Evolutionary conservation across 1,284 basidiomycete genomes (phyloP).

Genomic region (Cutaneotrichosporon curvatum): DNA sequence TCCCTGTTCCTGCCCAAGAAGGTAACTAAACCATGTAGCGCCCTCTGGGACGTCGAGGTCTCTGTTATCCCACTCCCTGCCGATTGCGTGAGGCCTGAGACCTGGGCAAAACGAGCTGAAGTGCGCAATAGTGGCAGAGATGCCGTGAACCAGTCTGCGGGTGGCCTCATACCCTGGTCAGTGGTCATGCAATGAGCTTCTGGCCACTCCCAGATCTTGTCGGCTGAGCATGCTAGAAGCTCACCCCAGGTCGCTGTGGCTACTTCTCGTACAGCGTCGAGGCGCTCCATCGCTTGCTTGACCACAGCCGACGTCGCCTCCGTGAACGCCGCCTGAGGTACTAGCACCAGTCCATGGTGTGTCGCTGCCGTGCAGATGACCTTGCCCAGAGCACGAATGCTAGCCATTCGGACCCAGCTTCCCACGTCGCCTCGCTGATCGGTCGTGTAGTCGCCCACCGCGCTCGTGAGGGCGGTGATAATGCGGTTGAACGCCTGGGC

Average conservation of each 20-base stretch:
- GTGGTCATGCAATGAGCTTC: slow-evolving; percentile 4
- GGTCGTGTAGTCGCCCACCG: slow-evolving; percentile 79
- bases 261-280: slow-evolving; percentile 79
- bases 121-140: slow-evolving; percentile 9
- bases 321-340: slow-evolving; percentile 57
- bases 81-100: slow-evolving; percentile 68
- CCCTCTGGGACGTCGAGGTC: slow-evolving; percentile 54
- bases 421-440: slow-evolving; percentile 97
- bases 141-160: slow-evolving; percentile 8
- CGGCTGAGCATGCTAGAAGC: slow-evolving; percentile 7
- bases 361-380: slow-evolving; percentile 17
- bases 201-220: slow-evolving; percentile 7
- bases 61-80: slow-evolving; percentile 72
- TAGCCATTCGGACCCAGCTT: slow-evolving; percentile 84
- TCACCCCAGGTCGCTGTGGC: slow-evolving; percentile 58
- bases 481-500: slow-evolving; percentile 3
- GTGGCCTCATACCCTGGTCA: background rate
- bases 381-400: slow-evolving; percentile 48
- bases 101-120: slow-evolving; percentile 46
- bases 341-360: slow-evolving; percentile 22
- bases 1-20: slow-evolving; percentile 45
- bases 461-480: slow-evolving; percentile 49
- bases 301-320: slow-evolving; percentile 60
- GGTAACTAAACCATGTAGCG: slow-evolving; percentile 24
- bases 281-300: slow-evolving; percentile 82